Evolutionary conservation across 2,329 filamentous ascomycete species (phyloP).

Genomic region (Colletotrichum lentis): DNA sequence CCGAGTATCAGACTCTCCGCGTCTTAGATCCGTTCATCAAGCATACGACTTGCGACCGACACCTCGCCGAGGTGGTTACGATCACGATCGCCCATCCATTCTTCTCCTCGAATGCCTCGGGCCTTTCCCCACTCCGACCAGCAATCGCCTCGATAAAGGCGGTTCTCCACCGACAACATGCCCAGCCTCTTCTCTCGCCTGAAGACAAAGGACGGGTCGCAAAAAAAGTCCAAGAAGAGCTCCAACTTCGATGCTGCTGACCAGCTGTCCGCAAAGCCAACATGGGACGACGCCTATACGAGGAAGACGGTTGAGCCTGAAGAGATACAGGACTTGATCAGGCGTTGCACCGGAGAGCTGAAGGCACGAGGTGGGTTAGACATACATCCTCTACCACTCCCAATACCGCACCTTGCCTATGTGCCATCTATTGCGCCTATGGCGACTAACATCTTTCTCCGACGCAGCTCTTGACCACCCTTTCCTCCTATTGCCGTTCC

Average conservation of each 20-base stretch:
- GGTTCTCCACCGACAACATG: constrained; percentile 52
- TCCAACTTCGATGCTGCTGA: constrained; percentile 60
- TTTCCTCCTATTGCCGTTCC: constrained; percentile 92
- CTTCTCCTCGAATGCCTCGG: constrained; percentile 30
- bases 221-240: constrained; percentile 72
- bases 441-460: constrained; percentile 17
- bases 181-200: constrained; percentile 69
- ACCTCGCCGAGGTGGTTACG: constrained; percentile 23
- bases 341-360: constrained; percentile 86
- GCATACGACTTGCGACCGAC: constrained; percentile 14
- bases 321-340: constrained; percentile 87
- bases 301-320: constrained; percentile 84
- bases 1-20: constrained; percentile 11
- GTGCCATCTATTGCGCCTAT: constrained; percentile 15
- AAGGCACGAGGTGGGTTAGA: constrained; percentile 84
- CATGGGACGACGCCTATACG: constrained; percentile 88
- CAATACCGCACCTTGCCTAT: constrained; percentile 38
- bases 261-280: constrained; percentile 71
- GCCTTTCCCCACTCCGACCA: constrained; percentile 18
- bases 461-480: constrained; percentile 81
- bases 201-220: constrained; percentile 76
- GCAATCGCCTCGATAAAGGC: constrained; percentile 22
- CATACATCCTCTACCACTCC: constrained; percentile 31
- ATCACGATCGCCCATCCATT: constrained; percentile 16
- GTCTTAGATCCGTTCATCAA: constrained; percentile 13